Percentiles rank a stretch among this genome's conserved stretches.
These are phyloP conservation scores for Candida orba DNA, from an alignment of 805 yeast genomes.

Conservation along the genomic window DNA sequence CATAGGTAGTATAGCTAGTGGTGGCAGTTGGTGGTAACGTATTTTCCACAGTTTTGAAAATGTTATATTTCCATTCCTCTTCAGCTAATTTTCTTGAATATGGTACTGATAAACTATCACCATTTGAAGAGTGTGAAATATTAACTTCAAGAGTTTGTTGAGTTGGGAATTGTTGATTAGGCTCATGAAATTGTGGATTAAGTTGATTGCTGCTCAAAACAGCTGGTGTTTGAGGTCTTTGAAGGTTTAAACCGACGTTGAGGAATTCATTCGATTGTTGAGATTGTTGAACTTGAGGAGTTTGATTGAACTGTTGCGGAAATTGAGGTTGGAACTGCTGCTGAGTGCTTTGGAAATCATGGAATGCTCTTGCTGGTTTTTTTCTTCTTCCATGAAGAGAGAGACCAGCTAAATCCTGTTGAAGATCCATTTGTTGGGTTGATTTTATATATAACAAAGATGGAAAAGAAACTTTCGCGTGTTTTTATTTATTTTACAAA, in stretches of 20 bases:
- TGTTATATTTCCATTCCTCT: slow-evolving; percentile 20
- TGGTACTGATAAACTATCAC: slow-evolving; percentile 15
- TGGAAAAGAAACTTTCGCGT: background rate
- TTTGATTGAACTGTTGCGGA: background rate
- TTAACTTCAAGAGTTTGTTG: background rate
- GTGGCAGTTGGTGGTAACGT: slow-evolving; percentile 74
- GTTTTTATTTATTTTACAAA: background rate
- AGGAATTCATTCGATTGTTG: background rate
- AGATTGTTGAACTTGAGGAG: background rate
- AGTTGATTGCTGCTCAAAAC: background rate
- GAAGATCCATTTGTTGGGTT: slow-evolving; percentile 5
- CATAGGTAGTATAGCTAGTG: slow-evolving; percentile 60
- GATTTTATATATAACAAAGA: background rate
- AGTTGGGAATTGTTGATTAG: slow-evolving; percentile 1
- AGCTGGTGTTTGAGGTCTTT: background rate
- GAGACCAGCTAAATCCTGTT: slow-evolving; percentile 9
- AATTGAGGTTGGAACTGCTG: slow-evolving; percentile 1
- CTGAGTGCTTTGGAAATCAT: slow-evolving; percentile 6
- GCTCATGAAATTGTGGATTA: background rate
- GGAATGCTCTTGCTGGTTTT: slow-evolving; percentile 21
- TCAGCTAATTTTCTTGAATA: slow-evolving; percentile 12
- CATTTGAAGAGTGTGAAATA: slow-evolving; percentile 1
- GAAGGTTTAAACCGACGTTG: background rate
- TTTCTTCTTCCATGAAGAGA: slow-evolving; percentile 15
- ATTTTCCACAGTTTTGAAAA: slow-evolving; percentile 68